phyloP scores from a whole-genome alignment of 2,329 filamentous ascomycete genomes.

The Exophiala phaeomuriformis region DNA sequence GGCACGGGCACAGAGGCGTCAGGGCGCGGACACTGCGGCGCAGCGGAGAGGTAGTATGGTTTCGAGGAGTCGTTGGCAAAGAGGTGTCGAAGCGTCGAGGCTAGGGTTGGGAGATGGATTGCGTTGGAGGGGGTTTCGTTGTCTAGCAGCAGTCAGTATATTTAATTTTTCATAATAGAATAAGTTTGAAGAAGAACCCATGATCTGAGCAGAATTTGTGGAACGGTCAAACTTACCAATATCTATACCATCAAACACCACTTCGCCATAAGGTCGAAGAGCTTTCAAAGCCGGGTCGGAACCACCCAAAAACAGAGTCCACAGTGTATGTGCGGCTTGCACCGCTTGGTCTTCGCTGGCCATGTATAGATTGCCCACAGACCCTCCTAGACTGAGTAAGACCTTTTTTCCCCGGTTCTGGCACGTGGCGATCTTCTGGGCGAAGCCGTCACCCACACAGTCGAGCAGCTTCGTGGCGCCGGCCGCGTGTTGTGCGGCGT shows the following conservation, averaged over 20 bases:
- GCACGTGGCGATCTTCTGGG: conserved; percentile 29
- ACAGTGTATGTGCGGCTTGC: conserved; percentile 46
- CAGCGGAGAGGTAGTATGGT: conserved; percentile 47
- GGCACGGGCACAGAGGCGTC: conserved; percentile 32
- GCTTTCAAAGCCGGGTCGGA: conserved; percentile 31
- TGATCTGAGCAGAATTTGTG: no score
- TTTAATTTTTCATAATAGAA: conserved; percentile 13
- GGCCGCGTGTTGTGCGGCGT: conserved; percentile 16
- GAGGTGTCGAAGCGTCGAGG: conserved; percentile 15
- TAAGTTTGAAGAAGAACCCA: neutral
- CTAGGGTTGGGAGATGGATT: conserved; percentile 7
- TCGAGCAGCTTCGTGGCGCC: conserved; percentile 26
- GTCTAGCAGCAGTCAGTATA: conserved; percentile 6
- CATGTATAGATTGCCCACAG: conserved; percentile 38
- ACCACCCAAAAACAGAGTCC: conserved; percentile 44
- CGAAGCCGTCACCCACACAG: conserved; percentile 25
- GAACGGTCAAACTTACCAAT: conserved; percentile 35
- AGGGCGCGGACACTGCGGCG: conserved; percentile 47
- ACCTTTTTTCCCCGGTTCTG: conserved; percentile 40
- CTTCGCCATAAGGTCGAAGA: conserved; percentile 44
- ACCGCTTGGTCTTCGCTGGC: conserved; percentile 34
- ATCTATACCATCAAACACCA: conserved; percentile 47
- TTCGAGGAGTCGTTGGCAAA: conserved; percentile 12
- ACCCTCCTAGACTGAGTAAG: conserved; percentile 45
- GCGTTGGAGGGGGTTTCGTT: conserved; percentile 17